Evolutionary conservation across 75 land plant species (phyloP).

Genomic region (Ceratopteris richardii): DNA sequence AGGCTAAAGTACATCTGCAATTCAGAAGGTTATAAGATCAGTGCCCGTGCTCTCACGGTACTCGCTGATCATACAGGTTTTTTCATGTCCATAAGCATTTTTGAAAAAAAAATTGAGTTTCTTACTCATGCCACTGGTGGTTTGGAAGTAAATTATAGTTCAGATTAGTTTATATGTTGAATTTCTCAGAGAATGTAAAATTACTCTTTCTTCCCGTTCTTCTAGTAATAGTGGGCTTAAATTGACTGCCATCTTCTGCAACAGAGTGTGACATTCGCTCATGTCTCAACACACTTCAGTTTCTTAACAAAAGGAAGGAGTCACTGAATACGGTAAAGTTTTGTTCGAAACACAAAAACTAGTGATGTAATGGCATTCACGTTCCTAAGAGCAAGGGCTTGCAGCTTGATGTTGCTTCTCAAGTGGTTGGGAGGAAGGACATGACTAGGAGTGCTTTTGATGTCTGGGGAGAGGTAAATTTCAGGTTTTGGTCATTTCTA

Average conservation of each 20-base stretch:
- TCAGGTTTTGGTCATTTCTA: too few relatives aligned
- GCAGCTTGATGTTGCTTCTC: conserved; percentile 75
- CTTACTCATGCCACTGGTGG: too few relatives aligned
- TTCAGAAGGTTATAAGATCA: conserved; percentile 66
- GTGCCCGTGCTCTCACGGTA: conserved; percentile 76
- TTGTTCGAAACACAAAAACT: too few relatives aligned
- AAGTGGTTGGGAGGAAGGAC: conserved; percentile 90
- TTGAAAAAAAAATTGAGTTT: conserved; percentile 5
- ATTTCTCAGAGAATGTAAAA: too few relatives aligned
- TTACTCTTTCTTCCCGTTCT: too few relatives aligned
- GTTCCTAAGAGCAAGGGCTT: background rate
- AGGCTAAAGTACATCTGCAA: conserved; percentile 88
- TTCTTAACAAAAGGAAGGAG: conserved; percentile 71
- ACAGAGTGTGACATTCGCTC: conserved; percentile 96
- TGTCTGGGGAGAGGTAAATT: conserved; percentile 80
- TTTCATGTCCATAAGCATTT: background rate
- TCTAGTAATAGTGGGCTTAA: too few relatives aligned
- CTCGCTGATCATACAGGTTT: conserved; percentile 82
- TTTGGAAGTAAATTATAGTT: too few relatives aligned
- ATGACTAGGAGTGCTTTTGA: conserved; percentile 81
- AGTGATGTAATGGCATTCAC: too few relatives aligned
- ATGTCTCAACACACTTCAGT: conserved; percentile 95
- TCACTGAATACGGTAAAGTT: conserved; percentile 48
- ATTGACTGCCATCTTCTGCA: background rate
- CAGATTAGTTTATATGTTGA: too few relatives aligned